A percentile compares a stretch with the other conserved stretches of the same genome.
These are phyloP conservation scores for Xerocomellus dryophilus DNA, from an alignment of 768 basidiomycete species.

Conservation along the genomic window DNA sequence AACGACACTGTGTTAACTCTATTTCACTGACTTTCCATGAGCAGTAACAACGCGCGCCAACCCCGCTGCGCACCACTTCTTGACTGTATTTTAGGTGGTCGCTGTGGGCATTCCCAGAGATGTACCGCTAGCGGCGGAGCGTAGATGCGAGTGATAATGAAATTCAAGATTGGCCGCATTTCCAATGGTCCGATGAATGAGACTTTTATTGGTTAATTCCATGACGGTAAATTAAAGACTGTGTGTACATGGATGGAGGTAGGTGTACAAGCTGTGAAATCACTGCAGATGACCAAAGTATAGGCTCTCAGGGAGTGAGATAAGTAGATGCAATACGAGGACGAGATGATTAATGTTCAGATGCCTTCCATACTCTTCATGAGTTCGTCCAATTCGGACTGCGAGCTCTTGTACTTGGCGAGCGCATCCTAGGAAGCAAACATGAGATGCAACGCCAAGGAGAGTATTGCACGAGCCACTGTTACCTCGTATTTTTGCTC, in stretches of 20 bases:
- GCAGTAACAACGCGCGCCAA: neutral
- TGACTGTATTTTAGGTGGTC: neutral
- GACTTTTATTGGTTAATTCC: constrained; percentile 15
- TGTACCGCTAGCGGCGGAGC: neutral
- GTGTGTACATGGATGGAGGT: constrained; percentile 17
- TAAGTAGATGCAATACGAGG: constrained; percentile 3
- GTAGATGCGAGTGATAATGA: neutral
- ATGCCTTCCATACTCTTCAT: constrained; percentile 70
- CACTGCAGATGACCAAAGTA: constrained; percentile 13
- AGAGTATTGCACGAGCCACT: constrained; percentile 20
- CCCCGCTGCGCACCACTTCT: neutral
- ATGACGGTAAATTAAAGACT: constrained; percentile 23
- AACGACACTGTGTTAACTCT: constrained; percentile 89
- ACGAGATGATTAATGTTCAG: constrained; percentile 33
- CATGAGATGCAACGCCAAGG: constrained; percentile 1
- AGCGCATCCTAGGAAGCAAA: constrained; percentile 56
- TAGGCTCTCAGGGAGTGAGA: constrained; percentile 3
- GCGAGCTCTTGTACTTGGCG: constrained; percentile 66
- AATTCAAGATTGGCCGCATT: neutral
- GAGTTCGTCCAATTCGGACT: constrained; percentile 83
- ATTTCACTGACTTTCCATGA: constrained; percentile 76
- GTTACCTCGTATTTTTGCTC: constrained; percentile 91
- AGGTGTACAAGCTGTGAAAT: constrained; percentile 23
- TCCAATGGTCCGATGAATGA: neutral
- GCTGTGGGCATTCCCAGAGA: too few species aligned